Evolutionary conservation across 208 protist species (phyloP), one percentile per base, ranked within the genome.

Genomic region (Acanthamoeba royreba): DNA sequence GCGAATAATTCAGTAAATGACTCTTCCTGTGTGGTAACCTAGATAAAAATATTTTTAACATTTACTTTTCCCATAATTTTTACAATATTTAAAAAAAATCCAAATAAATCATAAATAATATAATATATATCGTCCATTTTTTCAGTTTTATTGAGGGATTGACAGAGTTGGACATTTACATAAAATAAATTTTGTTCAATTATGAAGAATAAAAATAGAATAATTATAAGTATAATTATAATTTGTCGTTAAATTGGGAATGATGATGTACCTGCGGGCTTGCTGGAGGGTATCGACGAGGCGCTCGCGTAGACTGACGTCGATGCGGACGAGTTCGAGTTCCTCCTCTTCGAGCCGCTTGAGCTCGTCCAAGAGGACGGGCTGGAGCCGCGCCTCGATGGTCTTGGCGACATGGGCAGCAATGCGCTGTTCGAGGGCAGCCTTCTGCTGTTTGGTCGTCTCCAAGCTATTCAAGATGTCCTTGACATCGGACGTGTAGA

Each of bases 321-420:
- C 86, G n/a, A 92, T 92, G 42, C 61, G 52, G 9, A 53, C 86
- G 15, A 63, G 45, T 63, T 89, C 81, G 40, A 89, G 81, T 28
- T 89, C 81, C n/a, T 89, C 49, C 38, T 92, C 55, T 17, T 92
- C 58, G 0, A 92, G n/a, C 45, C 1, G 4, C 42, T 47, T 92
- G 53, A 92, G 11, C 25, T 92, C 55, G 0, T 45, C 49, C 19
- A 92, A 55, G 19, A 92, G 52, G 13, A 47, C 31, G 15, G 81
- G 45, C 0, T 55, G 28, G 81, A 89, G 19, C 38, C 61, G 52
- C 46, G 45, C 40, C 46, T 89, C 81, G 31, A 89, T 63, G 31
- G 52, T 89, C 28, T 89, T 89, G 46, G 81, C 17, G 13, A 92
- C 86, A 92, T 92, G 55, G 86, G 8, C 86, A 77, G 35, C 46